Base-by-base conservation (phyloP, 805 yeast species). In the Candida tallmaniae region DNA sequence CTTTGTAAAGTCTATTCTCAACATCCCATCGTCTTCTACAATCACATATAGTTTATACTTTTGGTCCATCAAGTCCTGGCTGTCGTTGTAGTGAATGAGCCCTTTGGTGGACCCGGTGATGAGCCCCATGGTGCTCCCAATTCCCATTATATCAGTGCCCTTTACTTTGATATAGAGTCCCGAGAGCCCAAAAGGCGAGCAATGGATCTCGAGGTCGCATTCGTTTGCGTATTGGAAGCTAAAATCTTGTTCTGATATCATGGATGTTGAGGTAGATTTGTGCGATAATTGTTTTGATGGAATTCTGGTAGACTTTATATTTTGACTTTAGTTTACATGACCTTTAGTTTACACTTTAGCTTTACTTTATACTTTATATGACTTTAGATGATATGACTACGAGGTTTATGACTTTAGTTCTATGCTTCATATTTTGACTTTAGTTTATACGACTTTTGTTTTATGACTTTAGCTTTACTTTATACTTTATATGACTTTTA, bases 121-220 rank as follows among this genome's bases (percentile, higher is more conserved):
- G 25, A 74, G 54, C 6, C 77, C 78, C 77, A 73, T 71, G 12
- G 78, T 72, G 7, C 74, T 66, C 3, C 79, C 79, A 5, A 73
- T 69, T 0, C 79, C 79, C 53, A 73, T 68, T 6, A 72, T 56
- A 31, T 70, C 69, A 0, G 74, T 67, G 6, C 70, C 76, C 5
- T 55, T 58, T 11, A 73, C 58, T 38, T 70, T 70, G 25, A 73
- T 58, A 47, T 72, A 73, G 7, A 73, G 47, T 10, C 78, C 78
- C 23, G 73, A 62, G 14, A 73, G 59, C 10, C 79, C 79, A 47
- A 73, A 73, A 2, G 79, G 78, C 2, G 78, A 72, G 46, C 78
- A 73, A 50, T 73, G 78, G 17, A 72, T 65, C 42, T 73, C 79
- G 16, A 73, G 47, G 23, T 70, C 76, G 43, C 78, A 73, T 39